These are phyloP conservation scores for Psilocybe cyanescens DNA, from an alignment of 768 basidiomycete genomes.

Conservation along the genomic window DNA sequence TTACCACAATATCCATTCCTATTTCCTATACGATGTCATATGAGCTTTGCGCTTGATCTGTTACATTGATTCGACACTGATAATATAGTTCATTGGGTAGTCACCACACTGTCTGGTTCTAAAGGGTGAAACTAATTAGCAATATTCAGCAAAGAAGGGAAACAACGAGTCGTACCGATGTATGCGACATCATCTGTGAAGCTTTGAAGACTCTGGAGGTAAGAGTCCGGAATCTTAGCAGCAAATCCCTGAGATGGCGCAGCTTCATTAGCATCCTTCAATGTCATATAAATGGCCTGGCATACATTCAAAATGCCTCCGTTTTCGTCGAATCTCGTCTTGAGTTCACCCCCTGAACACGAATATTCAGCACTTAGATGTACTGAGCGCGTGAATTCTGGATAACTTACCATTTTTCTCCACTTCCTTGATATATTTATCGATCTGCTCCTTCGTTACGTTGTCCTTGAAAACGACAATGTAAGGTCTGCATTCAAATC, in stretches of 20 bases:
- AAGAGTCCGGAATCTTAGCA: slow-evolving; percentile 22
- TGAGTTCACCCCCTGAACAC: slow-evolving; percentile 18
- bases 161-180: slow-evolving; percentile 18
- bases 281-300: background rate
- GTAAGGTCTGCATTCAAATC: slow-evolving; percentile 3
- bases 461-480: slow-evolving; percentile 24
- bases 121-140: background rate
- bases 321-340: slow-evolving; percentile 16
- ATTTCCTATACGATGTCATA: background rate
- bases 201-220: slow-evolving; percentile 16
- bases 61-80: background rate
- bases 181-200: slow-evolving; percentile 15
- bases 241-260: slow-evolving; percentile 21
- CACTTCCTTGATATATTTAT: slow-evolving; percentile 18
- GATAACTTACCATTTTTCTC: slow-evolving; percentile 11
- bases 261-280: background rate
- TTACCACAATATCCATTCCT: background rate
- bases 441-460: slow-evolving; percentile 18
- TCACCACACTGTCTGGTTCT: slow-evolving; percentile 27
- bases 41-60: background rate
- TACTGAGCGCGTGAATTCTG: too few relatives aligned
- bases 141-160: background rate
- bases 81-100: slow-evolving; percentile 19
- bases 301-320: slow-evolving; percentile 23
- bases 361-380: background rate